A percentile compares a stretch with the other conserved stretches of the same genome.
Evolutionary conservation across 2,329 filamentous ascomycete species (phyloP).

Genomic region (Pseudogymnoascus sp.): DNA sequence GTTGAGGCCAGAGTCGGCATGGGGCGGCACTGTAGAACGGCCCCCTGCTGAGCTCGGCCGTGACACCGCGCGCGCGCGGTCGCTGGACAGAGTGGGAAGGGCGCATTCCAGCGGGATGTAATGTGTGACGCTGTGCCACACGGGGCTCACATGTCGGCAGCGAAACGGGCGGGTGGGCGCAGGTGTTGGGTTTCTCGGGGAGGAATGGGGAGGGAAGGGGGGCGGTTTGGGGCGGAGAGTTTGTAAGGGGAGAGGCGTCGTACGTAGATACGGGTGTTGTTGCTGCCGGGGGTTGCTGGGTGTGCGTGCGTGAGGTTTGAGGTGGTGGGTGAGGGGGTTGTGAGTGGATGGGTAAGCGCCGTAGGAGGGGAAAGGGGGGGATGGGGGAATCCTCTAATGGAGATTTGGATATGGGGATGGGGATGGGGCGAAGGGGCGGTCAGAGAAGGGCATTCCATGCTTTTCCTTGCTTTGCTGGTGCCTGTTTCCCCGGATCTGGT

Average conservation of each 20-base stretch:
- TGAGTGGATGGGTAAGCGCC: background rate
- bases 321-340: background rate
- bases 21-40: background rate
- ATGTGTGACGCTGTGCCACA: background rate
- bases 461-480: background rate
- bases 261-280: background rate
- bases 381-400: background rate
- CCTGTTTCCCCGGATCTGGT: background rate
- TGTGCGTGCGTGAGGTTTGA: background rate
- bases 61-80: background rate
- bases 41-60: background rate
- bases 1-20: background rate
- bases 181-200: background rate
- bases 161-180: background rate
- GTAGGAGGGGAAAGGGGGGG: background rate
- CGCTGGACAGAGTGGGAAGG: background rate
- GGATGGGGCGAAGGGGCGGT: background rate
- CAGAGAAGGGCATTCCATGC: background rate
- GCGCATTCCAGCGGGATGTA: background rate
- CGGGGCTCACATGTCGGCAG: background rate
- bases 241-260: background rate
- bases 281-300: background rate
- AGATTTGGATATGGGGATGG: background rate
- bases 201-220: no score
- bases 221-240: background rate